Evolutionary conservation across 495 filamentous ascomycete genomes (phyloP).

Genomic region (Penicillium turbatum): DNA sequence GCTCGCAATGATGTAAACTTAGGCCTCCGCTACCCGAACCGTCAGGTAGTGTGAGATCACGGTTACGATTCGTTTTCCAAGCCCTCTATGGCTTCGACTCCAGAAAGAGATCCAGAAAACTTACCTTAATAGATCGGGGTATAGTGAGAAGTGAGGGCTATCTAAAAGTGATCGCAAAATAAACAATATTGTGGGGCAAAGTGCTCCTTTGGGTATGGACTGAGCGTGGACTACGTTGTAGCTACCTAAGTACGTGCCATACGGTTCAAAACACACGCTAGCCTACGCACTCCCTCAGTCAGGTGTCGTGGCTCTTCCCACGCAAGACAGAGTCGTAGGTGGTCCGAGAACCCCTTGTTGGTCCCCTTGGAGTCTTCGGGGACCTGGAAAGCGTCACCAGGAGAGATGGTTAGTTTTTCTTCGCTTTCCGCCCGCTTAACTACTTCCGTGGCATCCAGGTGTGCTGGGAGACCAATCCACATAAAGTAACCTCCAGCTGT

Average conservation of each 20-base stretch:
- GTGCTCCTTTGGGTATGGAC: not conserved
- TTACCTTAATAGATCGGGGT: not conserved
- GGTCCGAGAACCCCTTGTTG: constrained; percentile 46
- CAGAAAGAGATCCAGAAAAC: no score
- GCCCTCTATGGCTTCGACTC: no score
- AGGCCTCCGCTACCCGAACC: no score
- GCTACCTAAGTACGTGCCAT: not conserved
- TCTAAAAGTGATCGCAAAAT: not conserved
- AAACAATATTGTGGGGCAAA: not conserved
- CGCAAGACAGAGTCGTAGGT: constrained; percentile 66
- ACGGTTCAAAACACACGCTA: constrained; percentile 41
- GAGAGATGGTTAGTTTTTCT: constrained; percentile 59
- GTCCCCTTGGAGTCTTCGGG: constrained; percentile 44
- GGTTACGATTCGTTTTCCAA: no score
- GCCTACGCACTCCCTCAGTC: constrained; percentile 61
- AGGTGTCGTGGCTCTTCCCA: constrained; percentile 68
- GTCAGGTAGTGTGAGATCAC: no score
- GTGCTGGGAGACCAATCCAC: constrained; percentile 63
- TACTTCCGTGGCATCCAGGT: constrained; percentile 50
- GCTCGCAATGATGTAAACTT: no score
- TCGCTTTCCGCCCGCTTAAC: constrained; percentile 48
- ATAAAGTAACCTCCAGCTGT: constrained; percentile 72
- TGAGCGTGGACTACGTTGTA: not conserved
- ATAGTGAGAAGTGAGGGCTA: not conserved
- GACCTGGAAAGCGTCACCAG: constrained; percentile 65